A percentile compares a stretch with the other conserved stretches of the same genome.
These are phyloP conservation scores for Globisporangium alternatum DNA, from an alignment of 352 stramenopile species.

Conservation along the genomic window DNA sequence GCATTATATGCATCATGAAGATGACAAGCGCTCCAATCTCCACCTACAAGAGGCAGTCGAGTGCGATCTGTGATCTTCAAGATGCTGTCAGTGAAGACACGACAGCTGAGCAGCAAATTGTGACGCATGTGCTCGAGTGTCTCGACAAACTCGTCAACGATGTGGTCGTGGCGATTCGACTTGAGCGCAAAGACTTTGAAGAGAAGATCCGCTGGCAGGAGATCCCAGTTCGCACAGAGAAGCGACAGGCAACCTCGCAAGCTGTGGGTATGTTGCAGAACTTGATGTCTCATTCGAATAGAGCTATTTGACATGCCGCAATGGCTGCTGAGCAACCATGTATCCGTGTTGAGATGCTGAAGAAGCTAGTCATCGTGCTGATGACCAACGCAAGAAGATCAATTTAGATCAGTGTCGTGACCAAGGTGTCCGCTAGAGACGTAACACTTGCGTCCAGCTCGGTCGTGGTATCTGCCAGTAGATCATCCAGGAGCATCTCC, in stretches of 20 bases:
- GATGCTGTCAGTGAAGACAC: conserved; percentile 14
- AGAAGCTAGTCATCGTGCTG: not conserved
- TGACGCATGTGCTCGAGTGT: conserved; percentile 24
- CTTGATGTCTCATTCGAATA: not conserved
- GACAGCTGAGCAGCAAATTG: conserved; percentile 25
- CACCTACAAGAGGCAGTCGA: conserved; percentile 8
- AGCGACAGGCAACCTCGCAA: conserved; percentile 25
- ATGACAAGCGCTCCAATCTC: too few species aligned
- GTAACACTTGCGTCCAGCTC: conserved; percentile 31
- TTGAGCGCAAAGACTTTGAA: conserved; percentile 22
- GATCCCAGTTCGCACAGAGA: conserved; percentile 39
- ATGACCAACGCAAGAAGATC: not conserved
- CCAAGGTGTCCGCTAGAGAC: conserved; percentile 27
- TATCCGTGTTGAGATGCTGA: too few species aligned
- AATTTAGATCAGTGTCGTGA: conserved; percentile 23
- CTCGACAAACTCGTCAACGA: conserved; percentile 33
- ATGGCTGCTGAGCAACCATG: too few species aligned
- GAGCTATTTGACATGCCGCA: not conserved
- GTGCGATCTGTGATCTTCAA: conserved; percentile 7
- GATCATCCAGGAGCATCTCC: conserved; percentile 34
- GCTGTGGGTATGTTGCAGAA: conserved; percentile 17
- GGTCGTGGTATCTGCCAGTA: conserved; percentile 23
- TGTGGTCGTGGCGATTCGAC: conserved; percentile 18
- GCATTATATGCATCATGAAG: conserved; percentile 1
- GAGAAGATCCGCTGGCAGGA: conserved; percentile 27